These are phyloP conservation scores for Capsicum baccatum DNA, from an alignment of 257 asterid genomes.

Conservation along the genomic window DNA sequence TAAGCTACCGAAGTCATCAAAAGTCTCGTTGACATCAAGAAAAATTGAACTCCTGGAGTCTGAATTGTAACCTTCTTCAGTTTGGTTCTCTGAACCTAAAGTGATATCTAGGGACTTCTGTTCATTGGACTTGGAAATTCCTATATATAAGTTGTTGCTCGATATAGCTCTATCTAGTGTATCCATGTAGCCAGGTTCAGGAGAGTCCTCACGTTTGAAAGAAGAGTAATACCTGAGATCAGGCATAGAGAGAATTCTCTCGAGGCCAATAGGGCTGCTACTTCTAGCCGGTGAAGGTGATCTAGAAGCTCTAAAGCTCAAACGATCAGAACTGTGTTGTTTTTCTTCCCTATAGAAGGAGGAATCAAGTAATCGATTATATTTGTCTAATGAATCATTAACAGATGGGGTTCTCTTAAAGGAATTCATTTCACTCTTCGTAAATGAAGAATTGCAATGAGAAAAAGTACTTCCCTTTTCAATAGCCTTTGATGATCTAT, in stretches of 20 bases:
- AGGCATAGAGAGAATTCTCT: conserved; percentile 74
- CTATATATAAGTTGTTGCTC: conserved; percentile 26
- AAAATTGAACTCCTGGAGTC: conserved; percentile 40
- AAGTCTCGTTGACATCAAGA: conserved; percentile 38
- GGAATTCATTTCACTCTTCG: conserved; percentile 13
- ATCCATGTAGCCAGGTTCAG: conserved; percentile 26
- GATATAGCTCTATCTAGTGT: conserved; percentile 20
- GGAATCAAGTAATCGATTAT: conserved; percentile 51
- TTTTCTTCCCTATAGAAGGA: conserved; percentile 43
- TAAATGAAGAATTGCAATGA: conserved; percentile 29
- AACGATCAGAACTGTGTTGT: conserved; percentile 37
- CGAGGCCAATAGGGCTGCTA: conserved; percentile 37
- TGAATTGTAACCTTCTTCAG: conserved; percentile 15
- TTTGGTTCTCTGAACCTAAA: conserved; percentile 40
- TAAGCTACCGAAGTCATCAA: conserved; percentile 44
- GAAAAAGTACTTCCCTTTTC: conserved; percentile 24
- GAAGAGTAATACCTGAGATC: conserved; percentile 65
- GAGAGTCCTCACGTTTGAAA: conserved; percentile 49
- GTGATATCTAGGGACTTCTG: conserved; percentile 28
- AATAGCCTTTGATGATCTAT: conserved; percentile 37
- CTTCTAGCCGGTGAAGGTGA: conserved; percentile 33
- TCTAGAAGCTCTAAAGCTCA: conserved; percentile 35
- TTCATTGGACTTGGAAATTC: conserved; percentile 35
- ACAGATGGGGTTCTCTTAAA: conserved; percentile 63
- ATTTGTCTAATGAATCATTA: conserved; percentile 53